Base-by-base conservation (phyloP, 106 monocot species). In the Gastrodia elata region DNA sequence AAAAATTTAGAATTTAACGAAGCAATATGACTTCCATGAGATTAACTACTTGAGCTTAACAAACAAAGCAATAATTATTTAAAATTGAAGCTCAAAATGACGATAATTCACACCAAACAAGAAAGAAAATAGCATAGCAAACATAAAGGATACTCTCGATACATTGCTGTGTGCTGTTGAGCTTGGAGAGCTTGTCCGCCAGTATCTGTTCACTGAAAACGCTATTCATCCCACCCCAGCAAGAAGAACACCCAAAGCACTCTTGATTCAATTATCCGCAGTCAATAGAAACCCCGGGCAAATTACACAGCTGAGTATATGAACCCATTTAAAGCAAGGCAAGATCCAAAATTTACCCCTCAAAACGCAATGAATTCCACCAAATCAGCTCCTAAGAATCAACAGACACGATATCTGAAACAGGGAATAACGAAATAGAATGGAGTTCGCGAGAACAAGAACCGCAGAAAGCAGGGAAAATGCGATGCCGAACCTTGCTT, bases 121-220 rank as follows among this genome's bases (percentile, higher is more conserved):
- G 35, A 30, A 15, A 37, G 18, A 8, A 57, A 70, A 7, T n/a
- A 64, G 16, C 20, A 76, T 43, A 18, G 9, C 8, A 4, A 13
- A 70, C 0, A 30, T 38, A 77, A 88, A 93, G 88, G 93, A 90
- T 98, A 93, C 93, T 98, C 73, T 98, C 92, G 36, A 98, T 98
- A 80, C 93, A 98, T 65, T 93, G 91, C 71, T 98, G 97, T 56
- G 97, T 88, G 75, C 82, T 91, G 68, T 98, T 93, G 83, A 98
- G 97, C 93, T 93, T 90, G 70, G 97, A 84, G 78, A 98, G 97
- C 85, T 98, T 98, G 68, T 98, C 97, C 33, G 88, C 88, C 67
- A 98, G 83, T 80, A 98, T 87, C 79, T 90, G 86, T 82, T 98
- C 97, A 57, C 81, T 87, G 77, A 98, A 98, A 57, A 76, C 88